phyloP scores from a whole-genome alignment of 495 filamentous ascomycete species.

The Penicillium herquei region DNA sequence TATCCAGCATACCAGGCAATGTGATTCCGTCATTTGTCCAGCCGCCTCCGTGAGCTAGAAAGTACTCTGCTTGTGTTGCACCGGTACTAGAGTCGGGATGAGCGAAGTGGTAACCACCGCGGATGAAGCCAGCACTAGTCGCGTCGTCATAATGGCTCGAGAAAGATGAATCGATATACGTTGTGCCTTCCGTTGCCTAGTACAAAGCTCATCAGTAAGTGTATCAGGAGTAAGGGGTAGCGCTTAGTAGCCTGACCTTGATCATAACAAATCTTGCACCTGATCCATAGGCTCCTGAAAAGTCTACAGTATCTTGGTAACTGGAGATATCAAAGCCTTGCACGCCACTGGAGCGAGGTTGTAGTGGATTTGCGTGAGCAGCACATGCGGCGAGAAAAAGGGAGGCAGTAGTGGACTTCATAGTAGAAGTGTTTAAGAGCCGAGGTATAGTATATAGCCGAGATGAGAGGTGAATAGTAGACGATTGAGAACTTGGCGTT shows the following conservation, averaged over 20 bases:
- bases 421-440: background rate
- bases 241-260: constrained; percentile 43
- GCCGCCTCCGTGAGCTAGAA: constrained; percentile 60
- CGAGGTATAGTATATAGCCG: no score
- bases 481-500: no score
- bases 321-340: constrained; percentile 66
- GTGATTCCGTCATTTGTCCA: constrained; percentile 62
- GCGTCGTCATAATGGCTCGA: constrained; percentile 54
- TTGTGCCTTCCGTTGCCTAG: constrained; percentile 61
- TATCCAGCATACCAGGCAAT: constrained; percentile 65
- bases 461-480: no score
- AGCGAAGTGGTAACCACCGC: constrained; percentile 66
- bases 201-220: background rate
- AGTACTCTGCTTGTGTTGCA: constrained; percentile 56
- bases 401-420: constrained; percentile 15
- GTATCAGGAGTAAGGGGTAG: background rate
- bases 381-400: constrained; percentile 16
- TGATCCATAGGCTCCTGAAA: constrained; percentile 48
- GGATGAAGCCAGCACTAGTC: constrained; percentile 54
- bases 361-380: constrained; percentile 21
- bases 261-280: constrained; percentile 69
- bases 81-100: constrained; percentile 50
- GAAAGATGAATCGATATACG: constrained; percentile 52
- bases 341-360: constrained; percentile 43
- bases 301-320: constrained; percentile 59